Evolutionary conservation across 1,284 basidiomycete species (phyloP).

Genomic region (Quambalaria eucalypti): DNA sequence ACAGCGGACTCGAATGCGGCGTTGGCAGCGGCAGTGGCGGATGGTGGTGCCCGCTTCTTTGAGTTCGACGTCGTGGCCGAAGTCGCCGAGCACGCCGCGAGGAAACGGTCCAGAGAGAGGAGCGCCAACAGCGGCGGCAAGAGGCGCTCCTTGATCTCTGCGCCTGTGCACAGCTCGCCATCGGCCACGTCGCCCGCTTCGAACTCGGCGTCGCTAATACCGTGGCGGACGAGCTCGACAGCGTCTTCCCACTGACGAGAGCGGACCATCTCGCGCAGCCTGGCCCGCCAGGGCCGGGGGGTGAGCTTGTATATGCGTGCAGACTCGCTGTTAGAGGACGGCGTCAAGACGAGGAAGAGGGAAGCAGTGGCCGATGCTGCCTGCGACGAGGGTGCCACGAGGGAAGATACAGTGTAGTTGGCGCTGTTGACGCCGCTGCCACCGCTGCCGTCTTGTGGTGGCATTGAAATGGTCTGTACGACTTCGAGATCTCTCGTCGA

Average conservation of each 20-base stretch:
- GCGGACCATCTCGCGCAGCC: constrained; percentile 1
- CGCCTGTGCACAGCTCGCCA: neutral
- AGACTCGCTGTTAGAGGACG: constrained; percentile 54
- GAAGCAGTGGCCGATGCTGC: constrained; percentile 23
- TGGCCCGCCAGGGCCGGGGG: neutral
- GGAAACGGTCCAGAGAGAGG: constrained; percentile 1
- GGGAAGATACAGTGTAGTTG: neutral
- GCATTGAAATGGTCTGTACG: constrained; percentile 31
- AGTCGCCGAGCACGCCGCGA: neutral
- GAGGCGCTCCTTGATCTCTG: neutral
- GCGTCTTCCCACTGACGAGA: neutral
- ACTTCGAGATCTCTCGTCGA: constrained; percentile 26
- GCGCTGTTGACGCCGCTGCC: neutral
- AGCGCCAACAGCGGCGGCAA: neutral
- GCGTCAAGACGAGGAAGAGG: constrained; percentile 19
- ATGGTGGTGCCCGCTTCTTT: constrained; percentile 59
- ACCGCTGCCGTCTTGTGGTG: neutral
- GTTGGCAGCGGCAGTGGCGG: constrained; percentile 59
- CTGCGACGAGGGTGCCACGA: constrained; percentile 8
- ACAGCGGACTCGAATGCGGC: constrained; percentile 62
- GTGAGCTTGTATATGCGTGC: constrained; percentile 47
- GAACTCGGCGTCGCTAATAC: neutral
- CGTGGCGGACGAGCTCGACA: neutral
- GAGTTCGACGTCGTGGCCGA: too few species aligned
- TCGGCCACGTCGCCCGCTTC: neutral